These are phyloP conservation scores for Chernovozyma aurita DNA, from an alignment of 1,139 yeast genomes.

Conservation along the genomic window DNA sequence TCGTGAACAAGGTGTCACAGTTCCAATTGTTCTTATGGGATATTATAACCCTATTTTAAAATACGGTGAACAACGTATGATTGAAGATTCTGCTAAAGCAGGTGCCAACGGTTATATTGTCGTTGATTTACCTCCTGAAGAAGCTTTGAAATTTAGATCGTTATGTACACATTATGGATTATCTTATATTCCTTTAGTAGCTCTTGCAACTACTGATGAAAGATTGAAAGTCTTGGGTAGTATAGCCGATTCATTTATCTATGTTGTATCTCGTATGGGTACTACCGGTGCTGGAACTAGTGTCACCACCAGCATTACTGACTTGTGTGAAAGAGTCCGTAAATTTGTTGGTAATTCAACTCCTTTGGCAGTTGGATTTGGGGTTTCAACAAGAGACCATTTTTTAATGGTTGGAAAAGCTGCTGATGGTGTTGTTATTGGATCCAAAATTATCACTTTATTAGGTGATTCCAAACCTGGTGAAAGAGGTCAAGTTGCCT, in stretches of 20 bases:
- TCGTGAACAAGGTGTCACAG: conserved; percentile 74
- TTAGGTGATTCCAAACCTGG: conserved; percentile 63
- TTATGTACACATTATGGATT: conserved; percentile 64
- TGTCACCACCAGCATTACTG: conserved; percentile 62
- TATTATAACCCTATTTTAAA: conserved; percentile 91
- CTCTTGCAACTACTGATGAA: conserved; percentile 93
- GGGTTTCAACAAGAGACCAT: conserved; percentile 92
- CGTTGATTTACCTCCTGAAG: conserved; percentile 97
- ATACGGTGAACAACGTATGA: conserved; percentile 83
- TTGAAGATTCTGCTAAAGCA: conserved; percentile 70
- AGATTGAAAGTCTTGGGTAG: conserved; percentile 72
- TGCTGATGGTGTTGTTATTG: conserved; percentile 95
- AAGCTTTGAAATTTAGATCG: conserved; percentile 81
- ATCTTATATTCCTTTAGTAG: conserved; percentile 88
- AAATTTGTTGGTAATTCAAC: conserved; percentile 62
- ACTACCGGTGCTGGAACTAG: conserved; percentile 83
- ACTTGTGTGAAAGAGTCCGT: conserved; percentile 71
- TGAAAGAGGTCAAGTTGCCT: conserved; percentile 56
- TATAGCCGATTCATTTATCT: conserved; percentile 91
- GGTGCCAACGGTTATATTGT: conserved; percentile 95
- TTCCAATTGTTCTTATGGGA: conserved; percentile 93
- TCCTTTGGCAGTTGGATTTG: conserved; percentile 96
- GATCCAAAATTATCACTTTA: conserved; percentile 73
- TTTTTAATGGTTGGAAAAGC: conserved; percentile 70
- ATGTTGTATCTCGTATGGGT: conserved; percentile 97